Percentiles rank a stretch among this genome's conserved stretches.
Conservation (phyloP, 495 filamentous ascomycete genomes). For the Xylaria palmicola region DNA sequence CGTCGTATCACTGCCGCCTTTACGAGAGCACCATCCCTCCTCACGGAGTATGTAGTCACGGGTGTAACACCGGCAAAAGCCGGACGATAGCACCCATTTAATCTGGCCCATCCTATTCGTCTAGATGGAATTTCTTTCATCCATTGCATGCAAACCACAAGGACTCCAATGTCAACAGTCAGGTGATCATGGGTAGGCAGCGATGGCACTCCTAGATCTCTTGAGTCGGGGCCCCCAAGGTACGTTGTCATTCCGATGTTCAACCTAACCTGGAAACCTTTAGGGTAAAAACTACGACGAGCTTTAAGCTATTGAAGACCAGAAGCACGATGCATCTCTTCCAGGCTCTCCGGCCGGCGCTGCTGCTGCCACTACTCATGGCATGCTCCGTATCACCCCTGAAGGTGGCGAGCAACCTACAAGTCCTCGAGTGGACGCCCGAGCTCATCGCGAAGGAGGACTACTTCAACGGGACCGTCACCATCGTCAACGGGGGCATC, state of each 20-base stretch:
- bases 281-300: not conserved
- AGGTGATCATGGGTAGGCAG: not conserved
- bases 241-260: too few relatives aligned
- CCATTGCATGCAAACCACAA: not conserved
- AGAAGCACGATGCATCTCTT: not conserved
- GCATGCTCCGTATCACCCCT: slow-evolving; percentile 5
- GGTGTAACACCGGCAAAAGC: not conserved
- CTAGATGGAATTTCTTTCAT: not conserved
- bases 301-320: not conserved
- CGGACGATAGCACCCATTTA: not conserved
- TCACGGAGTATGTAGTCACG: not conserved
- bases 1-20: not conserved
- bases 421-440: slow-evolving; percentile 35
- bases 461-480: slow-evolving; percentile 24
- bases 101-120: not conserved
- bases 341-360: not conserved
- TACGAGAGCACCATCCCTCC: not conserved
- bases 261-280: not conserved
- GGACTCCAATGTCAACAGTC: too few relatives aligned
- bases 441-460: slow-evolving; percentile 31
- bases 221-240: too few relatives aligned
- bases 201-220: not conserved
- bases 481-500: slow-evolving; percentile 32
- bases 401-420: slow-evolving; percentile 29
- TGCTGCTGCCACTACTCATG: not conserved